Percentiles rank a stretch among this genome's conserved stretches.
Conservation (phyloP, 257 asterid species). For the Plantago major region DNA sequence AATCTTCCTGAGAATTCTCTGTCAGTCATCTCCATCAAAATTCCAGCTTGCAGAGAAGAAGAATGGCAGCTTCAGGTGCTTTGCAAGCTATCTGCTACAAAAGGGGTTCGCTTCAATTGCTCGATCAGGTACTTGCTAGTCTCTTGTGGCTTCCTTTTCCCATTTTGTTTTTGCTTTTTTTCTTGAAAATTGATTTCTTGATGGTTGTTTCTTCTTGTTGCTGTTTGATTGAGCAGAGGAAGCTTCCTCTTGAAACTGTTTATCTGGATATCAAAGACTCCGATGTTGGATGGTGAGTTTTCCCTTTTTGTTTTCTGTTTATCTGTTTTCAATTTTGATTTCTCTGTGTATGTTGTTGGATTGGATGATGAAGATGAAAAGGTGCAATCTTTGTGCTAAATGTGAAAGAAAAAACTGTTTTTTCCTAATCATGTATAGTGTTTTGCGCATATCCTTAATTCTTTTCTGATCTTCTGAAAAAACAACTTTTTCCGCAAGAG, state of each 20-base stretch:
- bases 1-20: too few species aligned
- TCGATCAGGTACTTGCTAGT: constrained; percentile 62
- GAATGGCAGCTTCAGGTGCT: constrained; percentile 17
- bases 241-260: constrained; percentile 76
- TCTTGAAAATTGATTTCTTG: background rate
- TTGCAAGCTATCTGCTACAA: constrained; percentile 64
- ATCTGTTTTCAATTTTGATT: background rate
- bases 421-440: too few species aligned
- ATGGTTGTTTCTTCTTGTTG: background rate
- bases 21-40: too few species aligned
- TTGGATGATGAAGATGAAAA: too few species aligned
- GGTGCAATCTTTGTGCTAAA: too few species aligned
- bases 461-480: too few species aligned
- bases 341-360: background rate
- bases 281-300: constrained; percentile 70
- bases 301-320: background rate
- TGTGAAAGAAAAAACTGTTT: too few species aligned
- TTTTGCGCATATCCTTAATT: too few species aligned
- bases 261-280: constrained; percentile 64
- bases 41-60: constrained; percentile 30
- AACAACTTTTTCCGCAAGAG: too few species aligned
- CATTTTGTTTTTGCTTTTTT: background rate
- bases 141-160: background rate
- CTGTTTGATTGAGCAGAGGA: constrained; percentile 53
- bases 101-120: constrained; percentile 76